A percentile compares a stretch with the other conserved stretches of the same genome.
Evolutionary conservation across 805 yeast genomes (phyloP).

Genomic region (Myxozyma melibiosi): DNA sequence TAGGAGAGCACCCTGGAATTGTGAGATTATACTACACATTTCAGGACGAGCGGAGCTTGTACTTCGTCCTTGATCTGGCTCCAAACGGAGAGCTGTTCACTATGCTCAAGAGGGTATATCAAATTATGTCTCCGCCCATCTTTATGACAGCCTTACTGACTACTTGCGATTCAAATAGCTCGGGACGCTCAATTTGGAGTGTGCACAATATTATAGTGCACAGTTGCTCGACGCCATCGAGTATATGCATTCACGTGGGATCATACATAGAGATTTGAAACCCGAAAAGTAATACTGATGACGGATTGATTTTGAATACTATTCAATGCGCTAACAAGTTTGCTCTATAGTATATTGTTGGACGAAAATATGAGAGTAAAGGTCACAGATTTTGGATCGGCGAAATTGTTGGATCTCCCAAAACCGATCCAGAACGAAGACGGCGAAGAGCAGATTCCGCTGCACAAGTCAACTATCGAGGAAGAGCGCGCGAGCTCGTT

Average conservation of each 20-base stretch:
- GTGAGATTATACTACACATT: conserved; percentile 90
- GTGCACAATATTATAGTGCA: conserved; percentile 76
- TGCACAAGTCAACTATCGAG: conserved; percentile 4
- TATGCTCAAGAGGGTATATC: conserved; percentile 59
- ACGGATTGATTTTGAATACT: background rate
- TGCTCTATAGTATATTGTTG: conserved; percentile 56
- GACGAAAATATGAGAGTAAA: conserved; percentile 84
- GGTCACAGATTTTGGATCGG: conserved; percentile 98
- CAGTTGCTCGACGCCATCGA: conserved; percentile 90
- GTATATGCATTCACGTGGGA: conserved; percentile 86
- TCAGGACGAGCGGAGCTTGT: conserved; percentile 84
- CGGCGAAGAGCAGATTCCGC: background rate
- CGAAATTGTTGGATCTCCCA: conserved; percentile 61
- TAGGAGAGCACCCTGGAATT: conserved; percentile 94
- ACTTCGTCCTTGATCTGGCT: conserved; percentile 92
- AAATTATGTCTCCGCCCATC: background rate
- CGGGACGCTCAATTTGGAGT: conserved; percentile 74
- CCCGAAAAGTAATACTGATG: conserved; percentile 76
- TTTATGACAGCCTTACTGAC: background rate
- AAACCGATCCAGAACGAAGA: conserved; percentile 1
- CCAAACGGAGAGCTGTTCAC: conserved; percentile 91
- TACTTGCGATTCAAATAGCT: conserved; percentile 31
- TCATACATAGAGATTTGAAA: conserved; percentile 90
- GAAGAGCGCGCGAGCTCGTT: conserved; percentile 57
- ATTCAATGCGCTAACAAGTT: background rate